Conservation (phyloP, 306 rosid genomes). For the Aeschynomene evenia region DNA sequence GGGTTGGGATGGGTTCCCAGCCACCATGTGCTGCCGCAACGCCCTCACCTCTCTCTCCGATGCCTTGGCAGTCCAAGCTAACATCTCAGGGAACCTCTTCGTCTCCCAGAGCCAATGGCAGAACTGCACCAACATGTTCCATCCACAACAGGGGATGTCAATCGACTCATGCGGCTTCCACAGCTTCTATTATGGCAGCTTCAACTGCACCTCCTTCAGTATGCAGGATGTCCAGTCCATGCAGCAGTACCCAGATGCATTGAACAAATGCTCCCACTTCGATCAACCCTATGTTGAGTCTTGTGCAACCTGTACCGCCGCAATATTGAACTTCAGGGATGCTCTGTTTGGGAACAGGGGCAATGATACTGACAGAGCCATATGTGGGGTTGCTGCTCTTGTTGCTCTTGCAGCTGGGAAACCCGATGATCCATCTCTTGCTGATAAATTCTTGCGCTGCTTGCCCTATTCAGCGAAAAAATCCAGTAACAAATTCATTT, state of each 20-base stretch:
- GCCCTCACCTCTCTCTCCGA: conserved; percentile 44
- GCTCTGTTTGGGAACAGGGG: background rate
- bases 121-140: conserved; percentile 35
- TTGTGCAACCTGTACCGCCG: conserved; percentile 40
- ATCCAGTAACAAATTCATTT: conserved; percentile 38
- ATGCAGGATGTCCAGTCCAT: background rate
- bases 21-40: conserved; percentile 63
- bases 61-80: conserved; percentile 41
- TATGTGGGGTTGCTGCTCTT: conserved; percentile 56
- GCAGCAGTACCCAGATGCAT: conserved; percentile 30
- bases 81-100: conserved; percentile 20
- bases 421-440: conserved; percentile 13
- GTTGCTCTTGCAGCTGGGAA: conserved; percentile 47
- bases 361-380: conserved; percentile 31
- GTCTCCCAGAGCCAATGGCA: conserved; percentile 34
- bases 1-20: conserved; percentile 43
- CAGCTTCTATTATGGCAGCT: conserved; percentile 26
- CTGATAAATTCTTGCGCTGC: conserved; percentile 48
- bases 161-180: conserved; percentile 42
- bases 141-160: conserved; percentile 28
- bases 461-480: conserved; percentile 29
- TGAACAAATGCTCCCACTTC: conserved; percentile 43
- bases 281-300: conserved; percentile 5
- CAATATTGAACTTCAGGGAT: conserved; percentile 32
- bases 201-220: conserved; percentile 13